A percentile compares a stretch with the other conserved stretches of the same genome.
Conservation (phyloP, 2,329 filamentous ascomycete species). For the Hypoxylon sp. region DNA sequence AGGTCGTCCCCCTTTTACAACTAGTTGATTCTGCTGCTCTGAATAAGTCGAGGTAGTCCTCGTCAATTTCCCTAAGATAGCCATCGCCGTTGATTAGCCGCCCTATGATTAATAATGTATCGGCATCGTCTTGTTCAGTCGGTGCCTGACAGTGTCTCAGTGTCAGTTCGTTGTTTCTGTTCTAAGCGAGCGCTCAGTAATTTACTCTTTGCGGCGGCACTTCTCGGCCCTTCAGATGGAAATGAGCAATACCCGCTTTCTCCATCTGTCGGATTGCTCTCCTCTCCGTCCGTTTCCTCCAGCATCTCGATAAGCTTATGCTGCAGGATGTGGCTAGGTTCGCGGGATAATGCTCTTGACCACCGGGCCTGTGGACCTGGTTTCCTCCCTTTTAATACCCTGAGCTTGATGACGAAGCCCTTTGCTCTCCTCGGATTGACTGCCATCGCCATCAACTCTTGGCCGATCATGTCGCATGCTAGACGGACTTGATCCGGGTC, state of each 20-base stretch:
- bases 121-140: slow-evolving; percentile 12
- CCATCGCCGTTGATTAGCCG: neutral
- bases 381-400: slow-evolving; percentile 67
- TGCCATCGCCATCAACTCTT: slow-evolving; percentile 65
- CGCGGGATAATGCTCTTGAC: slow-evolving; percentile 48
- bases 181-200: slow-evolving; percentile 18
- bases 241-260: slow-evolving; percentile 41
- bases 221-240: slow-evolving; percentile 25
- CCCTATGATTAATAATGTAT: slow-evolving; percentile 6
- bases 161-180: slow-evolving; percentile 12
- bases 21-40: slow-evolving; percentile 3
- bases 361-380: slow-evolving; percentile 56
- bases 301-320: slow-evolving; percentile 48
- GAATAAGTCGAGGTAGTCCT: slow-evolving; percentile 9
- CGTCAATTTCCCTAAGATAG: slow-evolving; percentile 5
- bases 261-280: slow-evolving; percentile 33
- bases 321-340: slow-evolving; percentile 45
- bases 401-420: slow-evolving; percentile 63
- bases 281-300: slow-evolving; percentile 36
- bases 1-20: neutral
- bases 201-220: slow-evolving; percentile 27
- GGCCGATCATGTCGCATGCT: slow-evolving; percentile 63
- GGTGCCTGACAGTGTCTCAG: slow-evolving; percentile 12
- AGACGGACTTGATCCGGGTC: slow-evolving; percentile 64
- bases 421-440: slow-evolving; percentile 61